Evolutionary conservation across 495 filamentous ascomycete species (phyloP), one percentile per base, ranked within the genome.

Genomic region (Evernia prunastri): DNA sequence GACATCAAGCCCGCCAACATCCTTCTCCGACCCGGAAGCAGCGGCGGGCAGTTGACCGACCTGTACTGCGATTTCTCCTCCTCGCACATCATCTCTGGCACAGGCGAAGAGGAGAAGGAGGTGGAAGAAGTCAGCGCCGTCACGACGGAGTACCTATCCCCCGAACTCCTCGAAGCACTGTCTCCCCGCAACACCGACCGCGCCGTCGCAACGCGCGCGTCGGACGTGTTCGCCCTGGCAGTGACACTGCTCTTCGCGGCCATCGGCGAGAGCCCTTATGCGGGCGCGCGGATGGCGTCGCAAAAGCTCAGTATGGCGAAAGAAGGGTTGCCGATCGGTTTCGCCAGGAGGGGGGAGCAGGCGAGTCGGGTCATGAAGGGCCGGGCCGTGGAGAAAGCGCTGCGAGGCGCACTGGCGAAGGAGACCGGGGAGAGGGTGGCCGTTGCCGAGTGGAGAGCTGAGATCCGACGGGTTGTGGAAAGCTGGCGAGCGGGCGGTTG

Each of bases 21-120:
- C 35, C 75, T 85, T 13, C 71, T 84, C 11, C 72, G 71, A 1
- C 70, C 69, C 13, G 54, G 57, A 53, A 56, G 53, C 20, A 42
- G 59, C 35, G 64, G 59, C 35, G 64, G 59, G 27, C 58, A 56
- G 10, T 75, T 76, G 56, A 71, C 78, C 36, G 79, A 82, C 18
- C 69, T 86, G 1, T 82, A 81, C 57, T 79, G 79, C 18, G 84
- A 86, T 68, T 87, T 87, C 68, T 86, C 84, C 2, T 84, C 84
- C n/a, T 80, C 83, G 0, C 73, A 80, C 35, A 66, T 73, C 18
- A 66, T 78, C 36, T 58, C 70, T 12, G 59, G 64, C 3, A 53
- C 67, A 1, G 56, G 70, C 13, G 36, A 67, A 0, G 63, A 67
- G 1, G 63, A 64, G 23, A 29, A 51, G 4, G 65, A 71, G 42